These are phyloP conservation scores for Elaeis oleifera DNA, from an alignment of 202 grass and related monocot species.

Conservation along the genomic window DNA sequence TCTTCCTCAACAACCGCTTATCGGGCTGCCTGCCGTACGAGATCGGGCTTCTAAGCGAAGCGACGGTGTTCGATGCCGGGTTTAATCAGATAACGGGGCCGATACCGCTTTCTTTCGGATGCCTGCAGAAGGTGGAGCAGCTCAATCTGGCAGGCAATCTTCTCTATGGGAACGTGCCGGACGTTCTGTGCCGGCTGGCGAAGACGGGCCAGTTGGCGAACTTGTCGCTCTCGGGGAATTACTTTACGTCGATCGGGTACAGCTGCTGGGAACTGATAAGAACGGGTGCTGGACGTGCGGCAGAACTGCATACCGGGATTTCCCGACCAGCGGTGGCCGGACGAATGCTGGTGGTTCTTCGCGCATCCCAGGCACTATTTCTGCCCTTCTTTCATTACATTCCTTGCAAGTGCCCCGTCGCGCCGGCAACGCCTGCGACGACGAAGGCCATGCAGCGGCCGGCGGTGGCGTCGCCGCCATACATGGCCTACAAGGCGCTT, in stretches of 20 bases:
- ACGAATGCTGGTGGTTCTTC: slow-evolving; percentile 58
- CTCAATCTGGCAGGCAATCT: slow-evolving; percentile 68
- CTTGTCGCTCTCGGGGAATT: slow-evolving; percentile 71
- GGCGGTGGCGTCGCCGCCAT: not conserved
- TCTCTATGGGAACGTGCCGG: slow-evolving; percentile 70
- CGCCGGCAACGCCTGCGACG: not conserved
- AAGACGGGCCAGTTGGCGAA: slow-evolving; percentile 54
- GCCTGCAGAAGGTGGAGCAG: slow-evolving; percentile 49
- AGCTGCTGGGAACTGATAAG: slow-evolving; percentile 49
- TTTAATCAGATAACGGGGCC: slow-evolving; percentile 52
- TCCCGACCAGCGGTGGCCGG: slow-evolving; percentile 44
- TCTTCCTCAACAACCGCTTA: slow-evolving; percentile 80
- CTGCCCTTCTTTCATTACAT: slow-evolving; percentile 53
- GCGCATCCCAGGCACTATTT: slow-evolving; percentile 32
- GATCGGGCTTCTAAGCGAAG: slow-evolving; percentile 42
- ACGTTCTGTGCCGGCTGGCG: slow-evolving; percentile 55
- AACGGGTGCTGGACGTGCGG: slow-evolving; percentile 60
- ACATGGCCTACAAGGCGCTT: slow-evolving; percentile 5
- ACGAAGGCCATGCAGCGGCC: not conserved
- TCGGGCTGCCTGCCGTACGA: slow-evolving; percentile 77
- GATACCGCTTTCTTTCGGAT: slow-evolving; percentile 73
- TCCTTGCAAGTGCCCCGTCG: slow-evolving; percentile 32
- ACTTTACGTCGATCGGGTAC: slow-evolving; percentile 52
- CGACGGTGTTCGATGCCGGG: slow-evolving; percentile 65
- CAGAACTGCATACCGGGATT: slow-evolving; percentile 63